Base-by-base conservation (phyloP, 2,329 filamentous ascomycete species). In the Tolypocladium tropicale region DNA sequence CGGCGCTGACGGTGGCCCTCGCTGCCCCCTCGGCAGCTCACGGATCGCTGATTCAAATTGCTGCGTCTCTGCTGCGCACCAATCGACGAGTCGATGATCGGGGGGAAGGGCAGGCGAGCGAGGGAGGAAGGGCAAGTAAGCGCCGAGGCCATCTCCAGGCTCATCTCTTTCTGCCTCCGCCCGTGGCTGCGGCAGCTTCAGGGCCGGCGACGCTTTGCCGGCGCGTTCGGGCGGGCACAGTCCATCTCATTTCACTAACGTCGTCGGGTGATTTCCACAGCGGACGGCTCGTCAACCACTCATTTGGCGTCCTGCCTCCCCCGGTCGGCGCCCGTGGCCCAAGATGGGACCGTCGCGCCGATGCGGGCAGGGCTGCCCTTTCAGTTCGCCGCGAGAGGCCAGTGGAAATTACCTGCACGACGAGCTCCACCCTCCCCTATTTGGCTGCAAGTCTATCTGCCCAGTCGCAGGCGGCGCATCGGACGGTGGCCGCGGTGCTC, bases 401-500 rank as follows among this genome's bases (percentile, higher is more conserved):
- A 11, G 57, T 61, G 57, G 62, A 60, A 61, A 64, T 63, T 57
- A 58, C 52, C n/a, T 49, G 30, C 53, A n/a, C 53, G 51, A 39
- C 52, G n/a, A 14, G 58, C 36, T 61, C 62, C 61, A 63, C 61
- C 28, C 37, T 55, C 52, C 55, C 59, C 57, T 57, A 57, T 59
- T 54, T 46, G 37, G n/a, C 52, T 32, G 43, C 36, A 18, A 55
- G 32, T 30, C 6, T 11, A 18, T 14, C 18, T 21, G 23, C 50
- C 48, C 48, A 32, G 41, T 46, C n/a, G 23, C 14, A 28, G 21
- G 10, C 23, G 49, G 55, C 53, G 56, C 58, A 59, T 59, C 62
- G 21, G 64, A 63, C 64, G 64, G 60, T 63, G 62, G 58, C 57
- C 58, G 55, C 57, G 61, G 64, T 62, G 61, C 59, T 62, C 59